Evolutionary conservation across 2,329 filamentous ascomycete species (phyloP).

Genomic region (Colletotrichum sublineola): DNA sequence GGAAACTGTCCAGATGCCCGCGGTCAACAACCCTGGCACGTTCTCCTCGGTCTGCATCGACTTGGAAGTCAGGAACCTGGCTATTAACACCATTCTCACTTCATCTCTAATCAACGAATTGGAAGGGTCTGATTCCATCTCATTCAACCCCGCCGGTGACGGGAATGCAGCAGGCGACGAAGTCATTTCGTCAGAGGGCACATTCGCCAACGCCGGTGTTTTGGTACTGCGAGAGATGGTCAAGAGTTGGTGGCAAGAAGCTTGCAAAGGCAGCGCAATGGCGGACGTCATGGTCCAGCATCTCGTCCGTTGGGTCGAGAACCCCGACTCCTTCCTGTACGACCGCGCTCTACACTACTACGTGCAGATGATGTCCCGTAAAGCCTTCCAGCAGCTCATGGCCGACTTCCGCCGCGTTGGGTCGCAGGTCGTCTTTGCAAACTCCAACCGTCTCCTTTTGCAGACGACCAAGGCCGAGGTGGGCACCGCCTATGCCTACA

Average conservation of each 20-base stretch:
- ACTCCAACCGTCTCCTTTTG: conserved; percentile 86
- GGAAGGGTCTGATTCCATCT: conserved; percentile 88
- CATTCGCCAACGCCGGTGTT: conserved; percentile 93
- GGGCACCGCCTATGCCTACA: conserved; percentile 95
- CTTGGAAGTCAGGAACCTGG: conserved; percentile 90
- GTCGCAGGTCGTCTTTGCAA: conserved; percentile 96
- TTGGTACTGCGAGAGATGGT: conserved; percentile 97
- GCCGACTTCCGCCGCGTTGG: conserved; percentile 95
- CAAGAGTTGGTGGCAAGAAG: conserved; percentile 97
- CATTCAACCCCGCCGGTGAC: conserved; percentile 83
- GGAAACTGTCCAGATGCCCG: conserved; percentile 91
- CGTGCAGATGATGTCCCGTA: conserved; percentile 98
- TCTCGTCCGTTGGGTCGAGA: conserved; percentile 96
- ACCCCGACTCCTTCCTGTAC: conserved; percentile 92
- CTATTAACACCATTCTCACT: conserved; percentile 97
- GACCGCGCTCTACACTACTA: conserved; percentile 96
- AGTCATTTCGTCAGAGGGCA: conserved; percentile 61
- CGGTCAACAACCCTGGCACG: conserved; percentile 91
- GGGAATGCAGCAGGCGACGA: conserved; percentile 74
- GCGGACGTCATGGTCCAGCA: conserved; percentile 98
- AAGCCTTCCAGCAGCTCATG: conserved; percentile 97
- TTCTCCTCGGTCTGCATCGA: conserved; percentile 98
- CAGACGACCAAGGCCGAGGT: conserved; percentile 98
- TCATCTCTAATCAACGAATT: conserved; percentile 97
- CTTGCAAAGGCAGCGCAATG: conserved; percentile 90